Percentiles rank a stretch among this genome's conserved stretches.
Conservation (phyloP, 202 grass and related monocot genomes). For the Hordeum pubiflorum region DNA sequence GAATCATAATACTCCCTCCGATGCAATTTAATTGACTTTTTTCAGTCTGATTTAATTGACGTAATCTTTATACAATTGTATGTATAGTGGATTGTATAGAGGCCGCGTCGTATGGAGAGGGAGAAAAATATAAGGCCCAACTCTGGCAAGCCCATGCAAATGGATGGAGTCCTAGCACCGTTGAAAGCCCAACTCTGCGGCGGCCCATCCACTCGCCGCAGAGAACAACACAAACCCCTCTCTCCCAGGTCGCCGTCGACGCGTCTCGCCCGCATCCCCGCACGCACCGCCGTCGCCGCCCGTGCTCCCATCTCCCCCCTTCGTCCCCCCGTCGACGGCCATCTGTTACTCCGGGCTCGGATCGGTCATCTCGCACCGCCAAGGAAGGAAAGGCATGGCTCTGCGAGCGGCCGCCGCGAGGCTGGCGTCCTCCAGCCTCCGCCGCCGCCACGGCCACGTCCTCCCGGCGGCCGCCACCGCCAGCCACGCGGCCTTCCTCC, state of each 20-base stretch:
- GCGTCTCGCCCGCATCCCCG: not conserved
- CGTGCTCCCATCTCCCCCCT: not conserved
- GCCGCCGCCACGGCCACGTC: not conserved
- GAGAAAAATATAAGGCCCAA: too few species aligned
- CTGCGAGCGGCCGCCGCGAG: constrained; percentile 13
- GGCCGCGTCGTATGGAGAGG: too few species aligned
- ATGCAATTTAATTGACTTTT: too few species aligned
- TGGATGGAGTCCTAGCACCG: too few species aligned
- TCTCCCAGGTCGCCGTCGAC: not conserved
- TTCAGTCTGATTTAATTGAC: too few species aligned
- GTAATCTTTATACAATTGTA: too few species aligned
- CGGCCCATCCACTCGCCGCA: not conserved
- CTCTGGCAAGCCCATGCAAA: too few species aligned
- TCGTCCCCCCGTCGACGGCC: not conserved
- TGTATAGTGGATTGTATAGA: too few species aligned
- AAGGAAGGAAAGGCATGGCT: constrained; percentile 30
- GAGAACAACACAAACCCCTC: not conserved
- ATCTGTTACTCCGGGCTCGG: not conserved
- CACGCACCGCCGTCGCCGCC: not conserved
- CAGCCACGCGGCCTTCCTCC: constrained; percentile 36
- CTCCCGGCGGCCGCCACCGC: not conserved
- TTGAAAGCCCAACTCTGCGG: too few species aligned
- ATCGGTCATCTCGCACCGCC: too few species aligned
- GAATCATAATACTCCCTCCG: too few species aligned
- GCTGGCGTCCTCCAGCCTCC: not conserved